Percentiles rank a stretch among this genome's conserved stretches.
phyloP scores from a whole-genome alignment of 306 rosid genomes.

The Mimosa pudica region DNA sequence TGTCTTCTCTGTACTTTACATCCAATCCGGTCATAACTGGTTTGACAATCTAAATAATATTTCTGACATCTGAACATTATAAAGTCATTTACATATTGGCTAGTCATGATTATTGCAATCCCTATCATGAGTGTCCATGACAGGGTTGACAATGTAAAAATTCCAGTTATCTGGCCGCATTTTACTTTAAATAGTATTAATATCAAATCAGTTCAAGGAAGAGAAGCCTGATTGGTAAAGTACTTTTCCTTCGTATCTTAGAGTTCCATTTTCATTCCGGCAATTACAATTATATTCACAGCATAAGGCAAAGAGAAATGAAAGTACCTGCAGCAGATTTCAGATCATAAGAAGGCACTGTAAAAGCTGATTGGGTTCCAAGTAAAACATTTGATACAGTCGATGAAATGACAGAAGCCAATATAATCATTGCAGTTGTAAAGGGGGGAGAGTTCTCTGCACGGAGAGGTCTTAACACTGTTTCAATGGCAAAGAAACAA shows the following conservation, averaged over 20 bases:
- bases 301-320: conserved; percentile 22
- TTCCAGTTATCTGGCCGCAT: neutral
- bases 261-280: conserved; percentile 11
- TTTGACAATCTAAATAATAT: too few species aligned
- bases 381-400: conserved; percentile 90
- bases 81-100: neutral
- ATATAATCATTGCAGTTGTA: conserved; percentile 98
- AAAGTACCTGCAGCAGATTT: conserved; percentile 97
- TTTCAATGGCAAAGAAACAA: conserved; percentile 98
- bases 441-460: conserved; percentile 99
- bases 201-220: conserved; percentile 24
- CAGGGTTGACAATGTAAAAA: neutral
- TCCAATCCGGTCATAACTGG: conserved; percentile 13
- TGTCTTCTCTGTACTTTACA: neutral
- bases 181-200: conserved; percentile 11
- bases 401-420: conserved; percentile 98
- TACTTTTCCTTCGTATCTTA: neutral
- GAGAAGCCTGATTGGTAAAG: neutral
- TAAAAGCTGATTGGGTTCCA: conserved; percentile 88
- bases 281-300: neutral
- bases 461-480: conserved; percentile 89
- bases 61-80: neutral
- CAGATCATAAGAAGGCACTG: conserved; percentile 85
- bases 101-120: neutral
- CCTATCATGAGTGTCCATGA: neutral